Base-by-base conservation (phyloP, 305 asterid genomes). In the Ajuga reptans region DNA sequence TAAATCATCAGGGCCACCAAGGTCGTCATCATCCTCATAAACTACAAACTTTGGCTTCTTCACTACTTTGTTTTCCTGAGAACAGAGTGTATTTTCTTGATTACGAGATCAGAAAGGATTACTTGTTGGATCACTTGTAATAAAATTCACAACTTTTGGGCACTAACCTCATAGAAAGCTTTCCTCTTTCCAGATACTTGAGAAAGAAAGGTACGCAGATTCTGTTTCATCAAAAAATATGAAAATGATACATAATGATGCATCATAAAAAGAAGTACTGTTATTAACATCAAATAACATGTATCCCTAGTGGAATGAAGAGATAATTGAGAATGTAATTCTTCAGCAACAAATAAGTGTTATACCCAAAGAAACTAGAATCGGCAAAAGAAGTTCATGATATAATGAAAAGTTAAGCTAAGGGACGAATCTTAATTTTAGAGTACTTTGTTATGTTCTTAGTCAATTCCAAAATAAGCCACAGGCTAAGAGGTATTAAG, bases 151-250 rank as follows among this genome's bases (percentile, higher is more conserved):
- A 11, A 29, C 36, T 46, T 58, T 51, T 39, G 58, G 51, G 75
- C 34, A 67, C 91, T 76, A 60, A 84, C 93, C 91, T 83, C 86
- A 50, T 10, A 50, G 55, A 46, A 29, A 11, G 52, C 78, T 78
- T 61, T 71, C 75, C 73, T 75, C 62, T 74, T 81, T 68, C 66
- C 83, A 75, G 78, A 68, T 64, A 66, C 79, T 79, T 74, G 78
- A 68, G 68, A 63, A 29, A 86, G 81, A 78, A 89, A 80, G 42
- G 58, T 64, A 18, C 62, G 71, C 56, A 86, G 66, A 73, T 78
- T 76, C 91, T 89, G 86, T 72, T 70, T 66, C 55, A 78, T 59
- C 24, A 61, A 66, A 33, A 63, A 66, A 53, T 50, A 71, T 39
- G 36, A 66, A 14, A 10, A 51, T 45, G 55, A 49, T 41, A 50